Evolutionary conservation across 2,329 filamentous ascomycete genomes (phyloP).

Genomic region (Venturia effusa): DNA sequence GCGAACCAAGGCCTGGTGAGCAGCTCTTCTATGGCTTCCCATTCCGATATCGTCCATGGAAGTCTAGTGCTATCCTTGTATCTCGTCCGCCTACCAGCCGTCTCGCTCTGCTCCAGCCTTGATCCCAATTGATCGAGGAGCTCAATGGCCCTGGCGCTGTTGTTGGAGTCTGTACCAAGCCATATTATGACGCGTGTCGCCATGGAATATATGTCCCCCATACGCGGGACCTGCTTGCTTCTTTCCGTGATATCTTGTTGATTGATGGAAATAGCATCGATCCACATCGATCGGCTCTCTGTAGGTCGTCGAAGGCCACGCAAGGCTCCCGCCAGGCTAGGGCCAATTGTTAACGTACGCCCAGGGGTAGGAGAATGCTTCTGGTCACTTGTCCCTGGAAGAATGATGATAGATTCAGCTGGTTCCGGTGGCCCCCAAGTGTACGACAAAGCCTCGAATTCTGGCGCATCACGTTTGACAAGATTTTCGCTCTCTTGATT

Average conservation of each 20-base stretch:
- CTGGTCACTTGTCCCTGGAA: too few relatives aligned
- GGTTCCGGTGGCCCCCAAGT: too few relatives aligned
- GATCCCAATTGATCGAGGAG: background rate
- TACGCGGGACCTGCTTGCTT: constrained; percentile 16
- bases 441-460: too few relatives aligned
- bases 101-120: background rate
- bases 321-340: too few relatives aligned
- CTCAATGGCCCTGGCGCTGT: background rate
- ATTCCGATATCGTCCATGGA: background rate
- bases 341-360: too few relatives aligned
- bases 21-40: background rate
- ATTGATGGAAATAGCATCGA: constrained; percentile 18
- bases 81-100: background rate
- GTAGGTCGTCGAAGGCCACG: too few relatives aligned
- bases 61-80: background rate
- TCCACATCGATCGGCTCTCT: constrained; percentile 11
- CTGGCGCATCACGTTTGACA: too few relatives aligned
- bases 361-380: too few relatives aligned
- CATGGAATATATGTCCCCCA: constrained; percentile 16
- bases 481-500: too few relatives aligned
- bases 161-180: background rate
- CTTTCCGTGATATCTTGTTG: constrained; percentile 15
- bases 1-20: background rate
- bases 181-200: constrained; percentile 15
- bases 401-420: too few relatives aligned